Conservation (phyloP, 345 rosid genomes). For the Raphanus raphanistrum region DNA sequence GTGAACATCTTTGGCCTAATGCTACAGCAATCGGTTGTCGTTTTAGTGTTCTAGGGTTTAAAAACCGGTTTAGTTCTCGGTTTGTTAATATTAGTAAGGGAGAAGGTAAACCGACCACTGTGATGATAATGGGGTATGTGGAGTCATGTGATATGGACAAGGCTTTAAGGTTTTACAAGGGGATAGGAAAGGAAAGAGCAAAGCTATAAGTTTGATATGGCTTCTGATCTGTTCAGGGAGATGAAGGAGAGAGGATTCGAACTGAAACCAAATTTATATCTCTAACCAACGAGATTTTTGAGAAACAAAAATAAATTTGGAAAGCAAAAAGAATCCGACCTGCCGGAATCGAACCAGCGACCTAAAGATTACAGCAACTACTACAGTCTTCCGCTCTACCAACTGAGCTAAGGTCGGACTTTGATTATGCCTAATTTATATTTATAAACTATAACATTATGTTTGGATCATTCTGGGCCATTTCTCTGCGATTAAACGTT, state of each 20-base stretch:
- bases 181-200: constrained; percentile 63
- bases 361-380: constrained; percentile 51
- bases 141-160: constrained; percentile 51
- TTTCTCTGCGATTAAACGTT: neutral
- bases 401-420: constrained; percentile 89
- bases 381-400: constrained; percentile 98
- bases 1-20: constrained; percentile 30
- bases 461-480: neutral
- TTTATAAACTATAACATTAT: neutral
- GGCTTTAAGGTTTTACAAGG: constrained; percentile 53
- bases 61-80: constrained; percentile 13
- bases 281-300: constrained; percentile 24
- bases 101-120: constrained; percentile 60
- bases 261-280: constrained; percentile 44
- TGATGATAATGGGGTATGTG: constrained; percentile 65
- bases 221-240: constrained; percentile 68
- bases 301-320: neutral
- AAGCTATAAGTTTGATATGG: constrained; percentile 56
- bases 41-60: constrained; percentile 14
- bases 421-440: accelerated
- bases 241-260: constrained; percentile 69
- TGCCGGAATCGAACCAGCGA: constrained; percentile 57
- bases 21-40: neutral
- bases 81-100: neutral
- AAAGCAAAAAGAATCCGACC: constrained; percentile 13